These are phyloP conservation scores for Austroboletus olivaceoglutinosus DNA, from an alignment of 1,284 basidiomycete genomes.

Conservation along the genomic window DNA sequence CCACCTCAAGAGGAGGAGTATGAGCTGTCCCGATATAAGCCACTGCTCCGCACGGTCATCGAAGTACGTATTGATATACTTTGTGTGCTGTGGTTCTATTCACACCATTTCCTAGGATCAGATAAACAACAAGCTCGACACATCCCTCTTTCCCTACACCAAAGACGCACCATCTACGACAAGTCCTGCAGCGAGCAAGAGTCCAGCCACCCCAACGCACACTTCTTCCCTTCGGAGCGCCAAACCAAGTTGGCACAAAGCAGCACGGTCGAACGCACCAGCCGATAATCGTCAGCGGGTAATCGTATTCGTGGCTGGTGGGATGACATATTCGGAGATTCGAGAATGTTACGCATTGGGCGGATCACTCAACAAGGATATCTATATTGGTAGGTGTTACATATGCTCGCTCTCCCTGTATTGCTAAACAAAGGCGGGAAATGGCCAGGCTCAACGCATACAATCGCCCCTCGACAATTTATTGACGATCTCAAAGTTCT, in stretches of 20 bases:
- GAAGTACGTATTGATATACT: constrained; percentile 49
- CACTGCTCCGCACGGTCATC: constrained; percentile 80
- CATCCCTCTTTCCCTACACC: constrained; percentile 84
- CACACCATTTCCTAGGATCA: constrained; percentile 62
- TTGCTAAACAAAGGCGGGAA: constrained; percentile 7
- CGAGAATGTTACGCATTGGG: constrained; percentile 85
- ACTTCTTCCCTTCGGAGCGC: constrained; percentile 79
- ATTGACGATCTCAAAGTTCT: constrained; percentile 85
- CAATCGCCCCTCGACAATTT: constrained; percentile 80
- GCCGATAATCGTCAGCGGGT: constrained; percentile 76
- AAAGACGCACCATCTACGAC: constrained; percentile 75
- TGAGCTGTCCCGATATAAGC: constrained; percentile 93
- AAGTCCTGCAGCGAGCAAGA: constrained; percentile 45
- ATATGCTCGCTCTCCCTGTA: neutral
- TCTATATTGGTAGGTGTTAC: constrained; percentile 76
- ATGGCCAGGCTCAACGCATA: constrained; percentile 81
- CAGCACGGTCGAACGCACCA: constrained; percentile 51
- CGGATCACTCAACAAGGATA: constrained; percentile 75
- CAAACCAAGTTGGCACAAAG: constrained; percentile 83
- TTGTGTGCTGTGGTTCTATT: neutral
- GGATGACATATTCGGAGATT: constrained; percentile 96
- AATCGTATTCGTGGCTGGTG: constrained; percentile 91
- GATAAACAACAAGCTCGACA: constrained; percentile 75
- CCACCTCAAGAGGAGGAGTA: constrained; percentile 81
- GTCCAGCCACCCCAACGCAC: constrained; percentile 45